A percentile compares a stretch with the other conserved stretches of the same genome.
These are phyloP conservation scores for Quercus cerris DNA, from an alignment of 306 rosid species.

Conservation along the genomic window DNA sequence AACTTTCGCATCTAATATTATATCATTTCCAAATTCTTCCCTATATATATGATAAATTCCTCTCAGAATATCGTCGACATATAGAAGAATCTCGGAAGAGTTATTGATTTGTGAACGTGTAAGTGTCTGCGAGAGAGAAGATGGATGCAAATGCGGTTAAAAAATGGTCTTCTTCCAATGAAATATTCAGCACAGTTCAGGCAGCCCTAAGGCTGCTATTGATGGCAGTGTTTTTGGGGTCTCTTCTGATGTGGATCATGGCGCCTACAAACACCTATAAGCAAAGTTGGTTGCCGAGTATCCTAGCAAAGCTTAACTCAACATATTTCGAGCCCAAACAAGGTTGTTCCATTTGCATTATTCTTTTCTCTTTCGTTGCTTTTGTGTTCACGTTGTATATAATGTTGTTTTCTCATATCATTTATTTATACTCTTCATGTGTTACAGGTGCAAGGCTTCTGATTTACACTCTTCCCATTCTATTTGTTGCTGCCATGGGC, in stretches of 20 bases:
- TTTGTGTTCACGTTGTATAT: not conserved
- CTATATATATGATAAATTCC: slow-evolving; percentile 33
- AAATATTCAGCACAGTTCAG: slow-evolving; percentile 12
- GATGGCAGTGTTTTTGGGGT: slow-evolving; percentile 42
- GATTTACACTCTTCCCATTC: slow-evolving; percentile 49
- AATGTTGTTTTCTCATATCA: not conserved
- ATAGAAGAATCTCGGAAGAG: not conserved
- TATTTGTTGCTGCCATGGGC: slow-evolving; percentile 59
- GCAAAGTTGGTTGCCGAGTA: slow-evolving; percentile 28
- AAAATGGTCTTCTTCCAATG: slow-evolving; percentile 12
- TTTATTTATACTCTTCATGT: not conserved
- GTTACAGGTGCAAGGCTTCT: slow-evolving; percentile 44
- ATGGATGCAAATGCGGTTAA: slow-evolving; percentile 20
- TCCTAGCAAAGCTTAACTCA: slow-evolving; percentile 26
- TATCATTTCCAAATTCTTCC: slow-evolving; percentile 14
- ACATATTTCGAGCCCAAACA: slow-evolving; percentile 46
- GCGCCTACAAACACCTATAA: slow-evolving; percentile 49
- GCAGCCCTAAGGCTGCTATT: slow-evolving; percentile 33
- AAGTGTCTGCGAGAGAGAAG: slow-evolving; percentile 1
- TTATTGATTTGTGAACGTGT: not conserved
- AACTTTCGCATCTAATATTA: not conserved
- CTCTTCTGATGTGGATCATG: slow-evolving; percentile 50
- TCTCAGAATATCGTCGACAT: not conserved
- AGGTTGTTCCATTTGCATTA: slow-evolving; percentile 31
- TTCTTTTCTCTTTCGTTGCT: not conserved